These are phyloP conservation scores for Pleurotus salmoneostramineus DNA, from an alignment of 768 basidiomycete species.

Conservation along the genomic window DNA sequence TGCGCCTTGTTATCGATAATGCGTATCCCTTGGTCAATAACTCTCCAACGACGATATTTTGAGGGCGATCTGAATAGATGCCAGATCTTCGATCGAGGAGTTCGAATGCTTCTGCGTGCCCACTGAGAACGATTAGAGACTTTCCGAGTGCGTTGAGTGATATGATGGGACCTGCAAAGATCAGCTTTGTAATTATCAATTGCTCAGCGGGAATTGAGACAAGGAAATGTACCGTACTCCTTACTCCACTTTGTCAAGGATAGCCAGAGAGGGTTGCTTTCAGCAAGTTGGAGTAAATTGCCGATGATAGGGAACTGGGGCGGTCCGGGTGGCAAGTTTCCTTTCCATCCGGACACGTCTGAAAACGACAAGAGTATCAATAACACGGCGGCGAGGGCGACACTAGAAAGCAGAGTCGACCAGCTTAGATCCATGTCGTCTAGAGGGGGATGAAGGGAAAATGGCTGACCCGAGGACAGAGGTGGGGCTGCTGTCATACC, in stretches of 20 bases:
- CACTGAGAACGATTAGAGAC: neutral
- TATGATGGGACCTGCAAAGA: neutral
- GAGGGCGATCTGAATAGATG: slow-evolving; percentile 21
- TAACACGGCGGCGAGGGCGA: neutral
- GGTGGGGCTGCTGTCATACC: too few relatives aligned
- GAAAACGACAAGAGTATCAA: neutral
- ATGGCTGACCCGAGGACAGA: too few relatives aligned
- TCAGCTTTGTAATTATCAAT: neutral
- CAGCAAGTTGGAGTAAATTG: neutral
- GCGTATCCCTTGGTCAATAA: slow-evolving; percentile 23
- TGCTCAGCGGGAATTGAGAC: neutral
- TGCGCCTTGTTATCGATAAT: slow-evolving; percentile 18
- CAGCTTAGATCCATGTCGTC: too few relatives aligned
- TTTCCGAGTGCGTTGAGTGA: neutral
- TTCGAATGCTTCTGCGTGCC: neutral
- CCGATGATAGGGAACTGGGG: neutral
- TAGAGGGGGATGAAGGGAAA: too few relatives aligned
- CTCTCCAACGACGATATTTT: slow-evolving; percentile 23
- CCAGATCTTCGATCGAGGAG: slow-evolving; percentile 11
- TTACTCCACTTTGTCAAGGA: neutral
- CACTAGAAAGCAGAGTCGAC: too few relatives aligned
- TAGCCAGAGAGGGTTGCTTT: neutral
- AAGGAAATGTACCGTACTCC: neutral
- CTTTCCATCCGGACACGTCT: neutral
- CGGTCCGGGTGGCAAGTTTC: neutral